phyloP scores from a whole-genome alignment of 2,329 filamentous ascomycete genomes.

The Huntiella savannae region DNA sequence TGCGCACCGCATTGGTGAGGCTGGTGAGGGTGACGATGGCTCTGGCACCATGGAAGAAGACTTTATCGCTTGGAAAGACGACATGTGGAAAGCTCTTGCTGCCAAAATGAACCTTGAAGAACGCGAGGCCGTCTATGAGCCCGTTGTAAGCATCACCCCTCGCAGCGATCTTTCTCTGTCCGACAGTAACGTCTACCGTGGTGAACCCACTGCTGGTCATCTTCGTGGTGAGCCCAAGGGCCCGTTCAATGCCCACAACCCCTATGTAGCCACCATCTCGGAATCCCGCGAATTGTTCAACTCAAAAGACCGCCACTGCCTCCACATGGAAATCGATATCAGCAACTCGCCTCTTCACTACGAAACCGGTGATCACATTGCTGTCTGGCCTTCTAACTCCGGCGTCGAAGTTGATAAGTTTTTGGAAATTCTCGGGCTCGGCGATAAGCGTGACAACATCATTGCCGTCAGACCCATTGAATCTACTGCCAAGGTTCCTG shows the following conservation, averaged over 20 bases:
- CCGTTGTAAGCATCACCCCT: constrained; percentile 68
- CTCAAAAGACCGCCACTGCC: constrained; percentile 77
- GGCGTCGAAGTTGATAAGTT: constrained; percentile 85
- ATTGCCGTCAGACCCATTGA: constrained; percentile 82
- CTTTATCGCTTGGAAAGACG: constrained; percentile 96
- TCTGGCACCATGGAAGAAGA: constrained; percentile 99
- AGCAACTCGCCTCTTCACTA: constrained; percentile 78
- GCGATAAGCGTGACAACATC: constrained; percentile 59
- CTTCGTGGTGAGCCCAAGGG: constrained; percentile 69
- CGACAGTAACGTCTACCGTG: constrained; percentile 70
- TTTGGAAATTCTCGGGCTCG: constrained; percentile 57
- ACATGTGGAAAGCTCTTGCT: constrained; percentile 82
- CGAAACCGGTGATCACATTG: constrained; percentile 93
- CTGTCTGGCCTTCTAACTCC: constrained; percentile 90
- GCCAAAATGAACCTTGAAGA: constrained; percentile 79
- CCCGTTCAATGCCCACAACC: constrained; percentile 91
- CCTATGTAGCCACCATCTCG: constrained; percentile 82
- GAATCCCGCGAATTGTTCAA: constrained; percentile 85
- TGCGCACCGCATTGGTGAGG: constrained; percentile 63
- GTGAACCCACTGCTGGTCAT: constrained; percentile 91
- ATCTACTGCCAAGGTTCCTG: constrained; percentile 89
- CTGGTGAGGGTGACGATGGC: constrained; percentile 92
- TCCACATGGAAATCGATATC: constrained; percentile 91
- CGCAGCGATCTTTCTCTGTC: constrained; percentile 55
- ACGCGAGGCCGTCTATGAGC: constrained; percentile 89